Percentiles rank a stretch among this genome's conserved stretches.
These are phyloP conservation scores for Cytospora chrysosperma DNA, from an alignment of 2,329 filamentous ascomycete genomes.

Conservation along the genomic window DNA sequence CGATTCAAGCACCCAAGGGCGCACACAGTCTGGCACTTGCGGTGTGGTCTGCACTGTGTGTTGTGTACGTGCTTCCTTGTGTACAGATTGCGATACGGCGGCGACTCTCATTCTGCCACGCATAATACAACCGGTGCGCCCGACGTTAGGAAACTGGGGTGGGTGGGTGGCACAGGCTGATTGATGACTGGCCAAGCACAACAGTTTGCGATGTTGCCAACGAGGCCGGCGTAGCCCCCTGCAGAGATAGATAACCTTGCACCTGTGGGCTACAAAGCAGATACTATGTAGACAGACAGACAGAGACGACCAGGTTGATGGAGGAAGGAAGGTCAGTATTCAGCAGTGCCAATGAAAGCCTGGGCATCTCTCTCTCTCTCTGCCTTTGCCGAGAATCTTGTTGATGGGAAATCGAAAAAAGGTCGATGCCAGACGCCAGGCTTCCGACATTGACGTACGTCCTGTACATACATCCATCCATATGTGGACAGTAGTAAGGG, in stretches of 20 bases:
- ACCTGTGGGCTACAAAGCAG: too few species aligned
- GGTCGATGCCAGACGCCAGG: not conserved
- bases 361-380: not conserved
- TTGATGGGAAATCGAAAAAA: not conserved
- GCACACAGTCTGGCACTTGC: not conserved
- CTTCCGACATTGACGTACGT: not conserved
- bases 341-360: not conserved
- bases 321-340: not conserved
- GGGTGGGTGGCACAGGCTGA: not conserved
- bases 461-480: too few species aligned
- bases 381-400: not conserved
- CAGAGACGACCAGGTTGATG: not conserved
- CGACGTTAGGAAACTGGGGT: constrained; percentile 10
- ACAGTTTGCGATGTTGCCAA: constrained; percentile 10
- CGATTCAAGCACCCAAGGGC: not conserved
- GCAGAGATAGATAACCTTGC: not conserved
- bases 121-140: constrained; percentile 13
- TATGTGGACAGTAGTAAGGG: too few species aligned
- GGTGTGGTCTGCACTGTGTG: constrained; percentile 8
- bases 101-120: constrained; percentile 8
- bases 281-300: not conserved
- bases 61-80: not conserved
- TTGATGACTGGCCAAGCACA: constrained; percentile 1
- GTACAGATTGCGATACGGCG: not conserved
- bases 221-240: not conserved